These are phyloP conservation scores for Irpex sp. DNA, from an alignment of 1,284 basidiomycete genomes.

Conservation along the genomic window DNA sequence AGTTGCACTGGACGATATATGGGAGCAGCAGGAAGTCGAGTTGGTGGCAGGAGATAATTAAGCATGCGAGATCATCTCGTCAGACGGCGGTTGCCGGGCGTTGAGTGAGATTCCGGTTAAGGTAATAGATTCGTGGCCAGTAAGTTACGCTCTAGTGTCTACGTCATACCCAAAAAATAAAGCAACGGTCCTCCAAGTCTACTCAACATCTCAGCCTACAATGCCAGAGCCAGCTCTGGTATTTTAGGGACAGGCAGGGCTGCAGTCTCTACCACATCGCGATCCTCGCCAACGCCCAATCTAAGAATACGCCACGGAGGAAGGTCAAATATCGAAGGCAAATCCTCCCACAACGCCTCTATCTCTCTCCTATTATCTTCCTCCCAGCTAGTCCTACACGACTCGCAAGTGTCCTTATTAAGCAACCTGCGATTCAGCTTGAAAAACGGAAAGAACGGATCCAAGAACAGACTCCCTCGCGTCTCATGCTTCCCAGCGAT, in stretches of 20 bases:
- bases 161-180: neutral
- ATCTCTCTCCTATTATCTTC: slow-evolving; percentile 4
- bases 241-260: neutral
- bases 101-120: neutral
- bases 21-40: neutral
- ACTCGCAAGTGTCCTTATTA: slow-evolving; percentile 7
- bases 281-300: neutral
- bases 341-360: slow-evolving; percentile 8
- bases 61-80: neutral
- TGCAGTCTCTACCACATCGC: neutral
- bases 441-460: slow-evolving; percentile 8
- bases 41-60: neutral
- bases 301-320: slow-evolving; percentile 5
- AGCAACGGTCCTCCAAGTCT: neutral
- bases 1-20: neutral
- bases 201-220: neutral
- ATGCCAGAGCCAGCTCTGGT: neutral
- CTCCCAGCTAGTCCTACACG: slow-evolving; percentile 9
- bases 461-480: slow-evolving; percentile 11
- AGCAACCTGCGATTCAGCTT: slow-evolving; percentile 12
- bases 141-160: neutral
- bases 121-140: neutral
- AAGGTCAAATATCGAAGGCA: slow-evolving; percentile 15
- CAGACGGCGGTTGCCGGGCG: neutral
- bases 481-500: slow-evolving; percentile 11